Evolutionary conservation across 1,284 basidiomycete genomes (phyloP).

Genomic region (Cutaneotrichosporon spelunceum): DNA sequence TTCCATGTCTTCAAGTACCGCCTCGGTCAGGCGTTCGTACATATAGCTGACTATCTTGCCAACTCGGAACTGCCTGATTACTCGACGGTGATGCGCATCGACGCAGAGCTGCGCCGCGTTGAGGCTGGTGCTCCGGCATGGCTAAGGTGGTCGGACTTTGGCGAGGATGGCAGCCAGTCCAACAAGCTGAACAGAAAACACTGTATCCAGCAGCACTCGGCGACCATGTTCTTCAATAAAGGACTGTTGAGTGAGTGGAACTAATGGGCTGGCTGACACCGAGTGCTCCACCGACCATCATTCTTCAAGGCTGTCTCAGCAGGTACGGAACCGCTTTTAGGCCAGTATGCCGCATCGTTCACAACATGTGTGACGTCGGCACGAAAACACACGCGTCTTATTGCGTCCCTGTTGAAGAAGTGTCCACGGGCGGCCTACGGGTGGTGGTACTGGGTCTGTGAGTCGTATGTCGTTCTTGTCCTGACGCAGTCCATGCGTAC

Average conservation of each 20-base stretch:
- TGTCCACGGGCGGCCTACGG: constrained; percentile 21
- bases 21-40: constrained; percentile 22
- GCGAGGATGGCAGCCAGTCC: constrained; percentile 6
- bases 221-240: constrained; percentile 30
- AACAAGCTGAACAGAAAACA: constrained; percentile 15
- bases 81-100: constrained; percentile 24
- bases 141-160: constrained; percentile 25
- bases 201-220: constrained; percentile 29
- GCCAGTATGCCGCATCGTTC: constrained; percentile 27
- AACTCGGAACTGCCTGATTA: constrained; percentile 27
- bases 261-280: not conserved
- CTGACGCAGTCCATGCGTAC: constrained; percentile 27
- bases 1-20: constrained; percentile 29
- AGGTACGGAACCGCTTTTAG: constrained; percentile 25
- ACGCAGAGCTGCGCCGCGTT: constrained; percentile 22
- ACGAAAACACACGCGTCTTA: constrained; percentile 26
- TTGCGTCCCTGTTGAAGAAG: constrained; percentile 19
- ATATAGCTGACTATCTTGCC: constrained; percentile 27
- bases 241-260: constrained; percentile 21
- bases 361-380: constrained; percentile 30
- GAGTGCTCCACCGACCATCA: constrained; percentile 28
- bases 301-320: constrained; percentile 27
- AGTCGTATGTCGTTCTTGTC: constrained; percentile 6
- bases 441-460: constrained; percentile 32
- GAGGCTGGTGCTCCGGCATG: constrained; percentile 25